Evolutionary conservation across 139 green algal genomes (phyloP), one percentile per base, ranked within the genome.

Genomic region (Parachlorella kessleri): DNA sequence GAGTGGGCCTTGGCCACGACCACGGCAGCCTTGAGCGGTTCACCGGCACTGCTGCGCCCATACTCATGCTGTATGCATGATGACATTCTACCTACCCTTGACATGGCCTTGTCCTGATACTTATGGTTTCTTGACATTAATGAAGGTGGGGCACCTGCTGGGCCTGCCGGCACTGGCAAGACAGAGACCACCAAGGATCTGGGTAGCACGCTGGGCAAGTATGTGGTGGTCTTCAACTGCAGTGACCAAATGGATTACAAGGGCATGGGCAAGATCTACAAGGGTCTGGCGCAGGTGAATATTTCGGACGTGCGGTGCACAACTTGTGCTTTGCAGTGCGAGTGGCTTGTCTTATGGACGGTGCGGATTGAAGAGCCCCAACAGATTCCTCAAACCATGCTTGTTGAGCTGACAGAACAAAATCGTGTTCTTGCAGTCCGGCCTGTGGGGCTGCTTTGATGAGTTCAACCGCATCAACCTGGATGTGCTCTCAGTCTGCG

Each of bases 391-490:
- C n/a, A n/a, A n/a, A n/a, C n/a, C n/a, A n/a, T n/a, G n/a, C n/a
- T n/a, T n/a, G n/a, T n/a, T n/a, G n/a, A n/a, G n/a, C n/a, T n/a
- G n/a, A n/a, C n/a, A n/a, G n/a, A n/a, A n/a, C n/a, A n/a, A n/a
- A n/a, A n/a, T n/a, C n/a, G n/a, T n/a, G n/a, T n/a, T n/a, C n/a
- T n/a, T 72, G 66, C 94, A 99, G 88, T 92, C 78, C 28, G 96
- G 96, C 37, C 89, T 98, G 63, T 99, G 96, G 96, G 93, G 93
- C 39, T 99, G 94, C 90, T 98, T 99, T 70, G 96, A 99, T 80
- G 96, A 99, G 88, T 99, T 99, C 91, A 99, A 99, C 86, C 90
- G 96, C 83, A 99, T 99, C 93, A 98, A 98, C 88, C 86, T 99
- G 77, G 95, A 98, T 79, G 96, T 99, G 68, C 88, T 99, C 48